Base-by-base conservation (phyloP, 1,139 yeast genomes). In the Casaregolazyma lundiana region DNA sequence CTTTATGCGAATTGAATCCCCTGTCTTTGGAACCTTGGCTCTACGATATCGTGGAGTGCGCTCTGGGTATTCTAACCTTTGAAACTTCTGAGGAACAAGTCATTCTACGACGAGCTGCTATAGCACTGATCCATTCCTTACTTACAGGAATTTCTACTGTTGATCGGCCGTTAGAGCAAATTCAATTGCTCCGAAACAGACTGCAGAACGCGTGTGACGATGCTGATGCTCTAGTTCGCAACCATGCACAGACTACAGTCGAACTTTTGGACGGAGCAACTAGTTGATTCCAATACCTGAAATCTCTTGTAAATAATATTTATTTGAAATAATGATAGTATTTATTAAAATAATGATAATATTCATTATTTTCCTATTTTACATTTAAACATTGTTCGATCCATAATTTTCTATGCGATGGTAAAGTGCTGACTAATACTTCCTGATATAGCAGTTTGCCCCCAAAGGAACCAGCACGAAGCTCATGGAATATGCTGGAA, bases 91-190 rank as follows among this genome's bases (percentile, higher is more conserved):
- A 64, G 48, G 79, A 76, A 2, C 66, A 70, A 41, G 71, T 80
- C 0, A 67, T 82, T 0, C 74, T 90, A 76, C 72, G 95, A 53
- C 70, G 97, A 41, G 72, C 95, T 0, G 89, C 96, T 0, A 74
- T 87, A 2, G 84, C 81, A 11, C 64, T 88, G 30, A 66, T 87
- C 2, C 77, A 79, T 51, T 94, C 87, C 57, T 66, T 87, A 51
- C 18, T 19, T 18, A 18, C 30, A 17, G 44, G 81, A 74, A 36
- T 60, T 11, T 56, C 54, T 18, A 54, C 54, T 7, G 42, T 52
- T 5, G 46, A 50, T 15, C 55, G 50, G 20, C 52, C 63, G 2
- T 16, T 16, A 19, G 38, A 42, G 4, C 47, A 53, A 6, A 37
- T 63, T 17, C 37, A 48, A 4, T 43, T 47, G 6, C 50, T 62